These are phyloP conservation scores for Corchorus olitorius DNA, from an alignment of 345 rosid species.

Conservation along the genomic window DNA sequence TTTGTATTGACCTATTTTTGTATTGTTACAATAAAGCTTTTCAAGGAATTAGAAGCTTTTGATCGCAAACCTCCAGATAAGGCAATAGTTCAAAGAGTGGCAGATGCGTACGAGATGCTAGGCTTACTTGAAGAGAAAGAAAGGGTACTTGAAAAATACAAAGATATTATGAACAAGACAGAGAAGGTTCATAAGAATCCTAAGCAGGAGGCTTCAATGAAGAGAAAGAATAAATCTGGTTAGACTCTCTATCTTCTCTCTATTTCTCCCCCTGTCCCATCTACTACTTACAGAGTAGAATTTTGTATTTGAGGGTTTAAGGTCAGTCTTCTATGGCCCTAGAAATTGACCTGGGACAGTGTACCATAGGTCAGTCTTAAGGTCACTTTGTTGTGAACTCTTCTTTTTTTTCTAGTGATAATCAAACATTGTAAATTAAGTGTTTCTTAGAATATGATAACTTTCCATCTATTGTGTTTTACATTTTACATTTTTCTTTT, in stretches of 20 bases:
- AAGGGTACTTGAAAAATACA: constrained; percentile 59
- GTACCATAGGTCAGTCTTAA: not conserved
- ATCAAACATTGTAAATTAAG: constrained; percentile 3
- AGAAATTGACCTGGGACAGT: not conserved
- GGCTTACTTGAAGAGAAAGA: constrained; percentile 73
- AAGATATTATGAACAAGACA: constrained; percentile 43
- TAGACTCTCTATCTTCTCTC: constrained; percentile 4
- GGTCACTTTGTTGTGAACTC: not conserved
- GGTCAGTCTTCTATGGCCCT: not conserved
- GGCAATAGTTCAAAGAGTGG: constrained; percentile 72
- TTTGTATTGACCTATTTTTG: constrained; percentile 11
- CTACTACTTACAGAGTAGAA: not conserved
- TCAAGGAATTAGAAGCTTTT: constrained; percentile 78
- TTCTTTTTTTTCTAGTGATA: not conserved
- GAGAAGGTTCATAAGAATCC: constrained; percentile 29
- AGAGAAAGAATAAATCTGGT: constrained; percentile 55
- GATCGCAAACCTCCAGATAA: constrained; percentile 81
- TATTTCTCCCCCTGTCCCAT: too few species aligned
- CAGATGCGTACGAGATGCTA: constrained; percentile 72
- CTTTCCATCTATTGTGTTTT: too few species aligned
- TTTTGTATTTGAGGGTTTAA: not conserved
- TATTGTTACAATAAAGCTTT: constrained; percentile 53
- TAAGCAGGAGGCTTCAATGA: constrained; percentile 30
- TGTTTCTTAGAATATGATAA: not conserved
- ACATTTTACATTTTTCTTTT: too few species aligned